Percentiles rank a stretch among this genome's conserved stretches.
phyloP scores from a whole-genome alignment of 257 asterid genomes.

The Solanum dulcamara region DNA sequence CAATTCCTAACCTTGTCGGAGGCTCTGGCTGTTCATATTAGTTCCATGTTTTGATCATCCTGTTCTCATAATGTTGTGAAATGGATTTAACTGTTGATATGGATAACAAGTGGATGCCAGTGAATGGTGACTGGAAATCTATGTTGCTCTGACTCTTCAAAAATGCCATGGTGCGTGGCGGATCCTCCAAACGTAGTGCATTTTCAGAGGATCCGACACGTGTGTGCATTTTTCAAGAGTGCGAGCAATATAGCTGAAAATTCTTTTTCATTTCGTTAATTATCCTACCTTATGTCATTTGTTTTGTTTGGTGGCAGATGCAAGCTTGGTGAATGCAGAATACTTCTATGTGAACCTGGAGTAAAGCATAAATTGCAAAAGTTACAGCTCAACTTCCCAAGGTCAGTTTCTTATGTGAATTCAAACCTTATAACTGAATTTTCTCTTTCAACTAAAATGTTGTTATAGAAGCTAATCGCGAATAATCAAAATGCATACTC shows the following conservation, averaged over 20 bases:
- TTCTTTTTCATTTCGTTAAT: background rate
- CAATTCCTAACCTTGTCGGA: background rate
- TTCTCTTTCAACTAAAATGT: background rate
- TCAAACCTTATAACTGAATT: background rate
- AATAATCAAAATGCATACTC: background rate
- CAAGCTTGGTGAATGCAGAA: slow-evolving; percentile 94
- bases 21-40: background rate
- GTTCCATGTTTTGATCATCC: background rate
- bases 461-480: background rate
- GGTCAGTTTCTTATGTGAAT: slow-evolving; percentile 26
- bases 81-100: background rate
- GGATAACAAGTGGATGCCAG: background rate
- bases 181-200: too few relatives aligned
- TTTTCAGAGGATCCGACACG: background rate
- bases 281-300: background rate
- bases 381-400: slow-evolving; percentile 90
- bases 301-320: slow-evolving; percentile 40
- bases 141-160: background rate
- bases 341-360: slow-evolving; percentile 68
- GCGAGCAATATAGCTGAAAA: too few relatives aligned
- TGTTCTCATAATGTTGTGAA: background rate
- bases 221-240: too few relatives aligned
- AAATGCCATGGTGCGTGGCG: background rate
- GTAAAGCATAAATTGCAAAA: slow-evolving; percentile 81
- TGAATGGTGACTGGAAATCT: background rate